Evolutionary conservation across 805 yeast species (phyloP).

Genomic region (Kodamaea nitidulidarum): DNA sequence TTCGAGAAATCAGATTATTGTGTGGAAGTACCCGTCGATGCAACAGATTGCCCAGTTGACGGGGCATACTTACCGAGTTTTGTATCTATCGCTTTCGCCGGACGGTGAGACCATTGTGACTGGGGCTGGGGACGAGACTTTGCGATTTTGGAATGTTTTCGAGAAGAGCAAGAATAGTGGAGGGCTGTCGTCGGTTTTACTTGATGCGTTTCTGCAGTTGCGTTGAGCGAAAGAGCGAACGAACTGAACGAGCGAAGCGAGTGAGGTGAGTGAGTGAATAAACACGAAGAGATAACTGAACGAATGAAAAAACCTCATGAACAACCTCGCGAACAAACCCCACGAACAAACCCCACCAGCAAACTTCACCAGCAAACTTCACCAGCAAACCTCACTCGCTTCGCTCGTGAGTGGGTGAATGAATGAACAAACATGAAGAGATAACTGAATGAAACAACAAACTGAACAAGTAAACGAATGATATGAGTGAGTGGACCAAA

Average conservation of each 20-base stretch:
- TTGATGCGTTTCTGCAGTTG: slow-evolving; percentile 73
- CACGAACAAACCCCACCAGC: too few relatives aligned
- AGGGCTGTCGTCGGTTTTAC: slow-evolving; percentile 57
- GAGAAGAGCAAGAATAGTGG: slow-evolving; percentile 63
- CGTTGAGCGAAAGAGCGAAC: slow-evolving; percentile 43
- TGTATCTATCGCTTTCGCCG: slow-evolving; percentile 85
- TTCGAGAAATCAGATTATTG: slow-evolving; percentile 80
- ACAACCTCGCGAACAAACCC: too few relatives aligned
- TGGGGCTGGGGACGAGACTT: slow-evolving; percentile 97
- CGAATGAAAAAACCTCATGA: neutral
- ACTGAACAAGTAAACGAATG: too few relatives aligned
- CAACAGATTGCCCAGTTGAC: slow-evolving; percentile 89
- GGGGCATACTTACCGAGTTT: slow-evolving; percentile 90
- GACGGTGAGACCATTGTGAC: slow-evolving; percentile 97
- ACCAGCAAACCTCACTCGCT: too few relatives aligned
- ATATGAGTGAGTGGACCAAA: too few relatives aligned
- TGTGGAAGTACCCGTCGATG: slow-evolving; percentile 93
- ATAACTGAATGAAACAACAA: too few relatives aligned
- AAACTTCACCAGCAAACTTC: too few relatives aligned
- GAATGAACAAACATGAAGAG: too few relatives aligned
- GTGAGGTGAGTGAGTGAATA: too few relatives aligned
- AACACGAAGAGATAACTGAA: too few relatives aligned
- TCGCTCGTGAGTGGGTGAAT: too few relatives aligned
- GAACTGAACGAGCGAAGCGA: too few relatives aligned
- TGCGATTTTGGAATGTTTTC: slow-evolving; percentile 93